Percentiles rank a stretch among this genome's conserved stretches.
Evolutionary conservation across 2,329 filamentous ascomycete genomes (phyloP).

Genomic region (Stemphylium vesicarium): DNA sequence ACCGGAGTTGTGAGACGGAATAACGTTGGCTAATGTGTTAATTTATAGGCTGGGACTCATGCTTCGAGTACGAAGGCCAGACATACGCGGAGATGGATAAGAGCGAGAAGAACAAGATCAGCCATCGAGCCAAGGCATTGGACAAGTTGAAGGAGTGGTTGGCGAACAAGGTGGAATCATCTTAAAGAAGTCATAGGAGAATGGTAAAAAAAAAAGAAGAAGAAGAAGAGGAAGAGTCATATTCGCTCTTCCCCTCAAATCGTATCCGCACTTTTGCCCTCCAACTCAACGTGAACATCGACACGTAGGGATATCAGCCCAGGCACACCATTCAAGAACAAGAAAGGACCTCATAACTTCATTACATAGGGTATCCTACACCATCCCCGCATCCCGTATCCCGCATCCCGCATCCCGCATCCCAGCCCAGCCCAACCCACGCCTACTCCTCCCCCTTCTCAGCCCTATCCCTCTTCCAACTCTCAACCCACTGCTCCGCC

Average conservation of each 20-base stretch:
- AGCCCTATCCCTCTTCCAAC: conserved; percentile 76
- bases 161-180: conserved; percentile 48
- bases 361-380: not conserved
- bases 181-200: conserved; percentile 8
- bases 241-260: too few species aligned
- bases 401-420: too few species aligned
- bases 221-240: not conserved
- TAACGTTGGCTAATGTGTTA: conserved; percentile 10
- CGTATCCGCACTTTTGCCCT: too few species aligned
- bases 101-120: conserved; percentile 85
- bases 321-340: not conserved
- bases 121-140: conserved; percentile 87
- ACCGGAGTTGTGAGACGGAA: too few species aligned
- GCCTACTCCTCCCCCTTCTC: conserved; percentile 25
- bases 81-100: conserved; percentile 98
- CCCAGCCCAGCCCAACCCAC: too few species aligned
- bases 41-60: conserved; percentile 83
- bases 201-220: not conserved
- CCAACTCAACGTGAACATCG: not conserved
- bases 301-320: not conserved
- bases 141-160: conserved; percentile 86
- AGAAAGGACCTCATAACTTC: conserved; percentile 1
- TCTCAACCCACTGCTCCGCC: conserved; percentile 79
- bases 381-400: not conserved
- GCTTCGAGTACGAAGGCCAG: conserved; percentile 87